phyloP scores from a whole-genome alignment of 768 basidiomycete species.

The Serendipita vermifera region DNA sequence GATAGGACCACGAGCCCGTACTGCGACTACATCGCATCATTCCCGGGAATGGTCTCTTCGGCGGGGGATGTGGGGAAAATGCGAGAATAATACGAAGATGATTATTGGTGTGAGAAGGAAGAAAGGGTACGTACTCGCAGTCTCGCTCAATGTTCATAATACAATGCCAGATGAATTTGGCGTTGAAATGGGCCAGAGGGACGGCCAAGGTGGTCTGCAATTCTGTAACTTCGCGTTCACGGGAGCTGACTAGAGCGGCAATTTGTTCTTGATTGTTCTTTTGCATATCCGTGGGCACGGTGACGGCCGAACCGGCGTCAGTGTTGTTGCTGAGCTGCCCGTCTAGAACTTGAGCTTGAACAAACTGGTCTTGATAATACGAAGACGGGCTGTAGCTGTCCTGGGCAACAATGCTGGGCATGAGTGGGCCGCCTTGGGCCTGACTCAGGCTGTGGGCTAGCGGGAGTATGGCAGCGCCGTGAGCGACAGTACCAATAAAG shows the following conservation, averaged over 20 bases:
- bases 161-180: conserved; percentile 9
- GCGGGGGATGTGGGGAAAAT: not conserved
- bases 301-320: not conserved
- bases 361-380: conserved; percentile 6
- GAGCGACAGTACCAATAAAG: not conserved
- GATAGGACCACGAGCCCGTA: not conserved
- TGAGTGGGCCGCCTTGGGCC: not conserved
- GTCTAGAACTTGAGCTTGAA: not conserved
- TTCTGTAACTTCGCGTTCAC: conserved; percentile 1
- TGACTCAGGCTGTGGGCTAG: not conserved
- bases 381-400: not conserved
- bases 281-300: not conserved
- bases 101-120: not conserved
- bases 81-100: not conserved
- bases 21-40: conserved; percentile 2
- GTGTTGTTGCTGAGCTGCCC: not conserved
- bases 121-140: conserved; percentile 3
- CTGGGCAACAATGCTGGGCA: no score
- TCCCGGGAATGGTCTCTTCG: not conserved
- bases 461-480: conserved; percentile 1
- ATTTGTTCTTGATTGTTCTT: conserved; percentile 9
- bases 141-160: conserved; percentile 9
- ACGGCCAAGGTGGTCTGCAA: conserved; percentile 9
- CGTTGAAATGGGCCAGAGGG: conserved; percentile 8
- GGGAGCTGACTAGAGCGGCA: conserved; percentile 1